These are phyloP conservation scores for Fusarium coicis DNA, from an alignment of 2,329 filamentous ascomycete genomes.

Conservation along the genomic window DNA sequence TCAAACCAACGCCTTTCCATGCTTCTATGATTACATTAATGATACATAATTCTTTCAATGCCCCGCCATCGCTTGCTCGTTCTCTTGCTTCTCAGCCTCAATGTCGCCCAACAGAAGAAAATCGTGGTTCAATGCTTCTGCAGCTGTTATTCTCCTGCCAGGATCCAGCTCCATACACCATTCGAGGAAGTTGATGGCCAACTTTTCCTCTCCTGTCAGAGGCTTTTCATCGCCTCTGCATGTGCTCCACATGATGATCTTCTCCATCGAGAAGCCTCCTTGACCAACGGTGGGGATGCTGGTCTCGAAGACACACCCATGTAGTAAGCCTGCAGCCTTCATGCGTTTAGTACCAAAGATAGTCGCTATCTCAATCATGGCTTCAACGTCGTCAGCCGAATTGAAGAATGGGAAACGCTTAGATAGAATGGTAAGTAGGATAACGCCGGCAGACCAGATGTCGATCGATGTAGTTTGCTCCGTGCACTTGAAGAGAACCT, in stretches of 20 bases:
- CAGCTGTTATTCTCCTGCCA: constrained; percentile 76
- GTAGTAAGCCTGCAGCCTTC: constrained; percentile 82
- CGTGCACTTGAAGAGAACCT: constrained; percentile 97
- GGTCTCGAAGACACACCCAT: constrained; percentile 92
- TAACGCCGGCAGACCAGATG: constrained; percentile 97
- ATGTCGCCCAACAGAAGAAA: constrained; percentile 62
- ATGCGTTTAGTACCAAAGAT: constrained; percentile 91
- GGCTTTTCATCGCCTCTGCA: constrained; percentile 72
- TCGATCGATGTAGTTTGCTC: constrained; percentile 94
- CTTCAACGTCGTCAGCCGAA: constrained; percentile 96
- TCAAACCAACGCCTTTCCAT: constrained; percentile 32
- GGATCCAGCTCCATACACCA: constrained; percentile 83
- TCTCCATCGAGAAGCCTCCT: constrained; percentile 87
- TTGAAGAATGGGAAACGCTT: constrained; percentile 98
- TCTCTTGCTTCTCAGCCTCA: constrained; percentile 59
- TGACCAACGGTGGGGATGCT: constrained; percentile 91
- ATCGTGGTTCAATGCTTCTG: constrained; percentile 77
- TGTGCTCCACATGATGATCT: constrained; percentile 95
- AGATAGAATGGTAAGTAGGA: constrained; percentile 92
- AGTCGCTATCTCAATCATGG: constrained; percentile 95
- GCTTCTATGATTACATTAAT: constrained; percentile 33
- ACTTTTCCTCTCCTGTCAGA: constrained; percentile 73
- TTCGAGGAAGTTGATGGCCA: constrained; percentile 78
- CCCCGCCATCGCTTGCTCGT: constrained; percentile 36
- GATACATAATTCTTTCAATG: constrained; percentile 23